phyloP scores from a whole-genome alignment of 192 early-diverging fungal genomes.

The Bifiguratus adelaidae region DNA sequence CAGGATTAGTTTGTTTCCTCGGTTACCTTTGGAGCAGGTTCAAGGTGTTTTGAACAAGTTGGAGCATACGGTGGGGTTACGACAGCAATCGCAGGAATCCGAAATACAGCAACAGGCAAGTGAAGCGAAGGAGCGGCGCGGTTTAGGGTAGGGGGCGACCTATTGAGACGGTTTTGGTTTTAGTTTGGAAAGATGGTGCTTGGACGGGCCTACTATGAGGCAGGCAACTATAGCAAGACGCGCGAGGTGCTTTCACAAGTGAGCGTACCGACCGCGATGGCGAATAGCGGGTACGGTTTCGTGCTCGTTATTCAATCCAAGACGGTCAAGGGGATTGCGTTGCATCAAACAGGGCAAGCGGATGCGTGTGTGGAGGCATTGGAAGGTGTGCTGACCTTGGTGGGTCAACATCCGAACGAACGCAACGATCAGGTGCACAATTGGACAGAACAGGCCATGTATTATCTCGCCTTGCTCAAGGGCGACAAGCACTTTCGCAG shows the following conservation, averaged over 20 bases:
- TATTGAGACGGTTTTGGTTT: background rate
- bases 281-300: conserved; percentile 40
- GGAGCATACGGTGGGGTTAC: background rate
- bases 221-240: conserved; percentile 32
- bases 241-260: conserved; percentile 18
- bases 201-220: conserved; percentile 46
- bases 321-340: conserved; percentile 41
- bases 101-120: background rate
- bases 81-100: background rate
- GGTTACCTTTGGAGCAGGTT: conserved; percentile 3
- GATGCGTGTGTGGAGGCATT: conserved; percentile 35
- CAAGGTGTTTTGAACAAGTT: conserved; percentile 10
- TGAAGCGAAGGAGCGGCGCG: too few relatives aligned
- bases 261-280: conserved; percentile 17
- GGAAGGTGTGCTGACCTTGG: conserved; percentile 25
- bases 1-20: conserved; percentile 6
- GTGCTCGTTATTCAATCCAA: conserved; percentile 42
- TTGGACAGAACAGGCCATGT: conserved; percentile 63
- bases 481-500: conserved; percentile 13
- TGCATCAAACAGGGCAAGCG: conserved; percentile 15
- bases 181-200: conserved; percentile 38
- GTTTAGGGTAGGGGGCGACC: conserved; percentile 1
- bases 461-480: conserved; percentile 43
- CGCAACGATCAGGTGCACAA: conserved; percentile 38
- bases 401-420: conserved; percentile 26